These are phyloP conservation scores for Pterocarpus macrocarpus DNA, from an alignment of 306 rosid species.

Conservation along the genomic window DNA sequence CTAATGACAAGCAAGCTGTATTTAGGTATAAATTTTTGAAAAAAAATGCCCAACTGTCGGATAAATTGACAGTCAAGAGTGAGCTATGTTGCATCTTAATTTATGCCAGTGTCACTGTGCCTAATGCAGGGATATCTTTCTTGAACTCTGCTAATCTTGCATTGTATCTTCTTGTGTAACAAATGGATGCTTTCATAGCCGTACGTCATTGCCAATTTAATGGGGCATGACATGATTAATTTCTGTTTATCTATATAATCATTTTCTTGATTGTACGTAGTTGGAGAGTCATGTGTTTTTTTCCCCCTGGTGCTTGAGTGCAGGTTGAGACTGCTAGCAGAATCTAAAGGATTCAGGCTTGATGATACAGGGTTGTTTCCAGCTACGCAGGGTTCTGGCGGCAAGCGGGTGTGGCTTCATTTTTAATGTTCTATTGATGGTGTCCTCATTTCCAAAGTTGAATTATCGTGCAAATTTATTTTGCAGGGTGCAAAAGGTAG, in stretches of 20 bases:
- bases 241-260: neutral
- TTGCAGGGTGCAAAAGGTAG: constrained; percentile 78
- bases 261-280: constrained; percentile 9
- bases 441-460: constrained; percentile 26
- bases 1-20: neutral
- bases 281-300: neutral
- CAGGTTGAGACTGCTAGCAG: constrained; percentile 91
- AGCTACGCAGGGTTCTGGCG: constrained; percentile 68
- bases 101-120: neutral
- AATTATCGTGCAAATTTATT: constrained; percentile 2
- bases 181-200: constrained; percentile 3
- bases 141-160: neutral
- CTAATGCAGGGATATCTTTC: neutral
- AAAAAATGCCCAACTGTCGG: neutral
- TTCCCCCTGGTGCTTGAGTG: constrained; percentile 33
- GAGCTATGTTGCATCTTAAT: constrained; percentile 16
- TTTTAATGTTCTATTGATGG: neutral
- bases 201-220: neutral
- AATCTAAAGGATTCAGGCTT: constrained; percentile 88
- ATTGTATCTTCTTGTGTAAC: neutral
- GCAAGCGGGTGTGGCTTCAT: constrained; percentile 67
- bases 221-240: neutral
- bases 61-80: neutral
- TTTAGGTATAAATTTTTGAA: neutral
- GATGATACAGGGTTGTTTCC: constrained; percentile 94